Evolutionary conservation across 2,329 filamentous ascomycete genomes (phyloP), one percentile per base, ranked within the genome.

Genomic region (Cladosporium halotolerans): DNA sequence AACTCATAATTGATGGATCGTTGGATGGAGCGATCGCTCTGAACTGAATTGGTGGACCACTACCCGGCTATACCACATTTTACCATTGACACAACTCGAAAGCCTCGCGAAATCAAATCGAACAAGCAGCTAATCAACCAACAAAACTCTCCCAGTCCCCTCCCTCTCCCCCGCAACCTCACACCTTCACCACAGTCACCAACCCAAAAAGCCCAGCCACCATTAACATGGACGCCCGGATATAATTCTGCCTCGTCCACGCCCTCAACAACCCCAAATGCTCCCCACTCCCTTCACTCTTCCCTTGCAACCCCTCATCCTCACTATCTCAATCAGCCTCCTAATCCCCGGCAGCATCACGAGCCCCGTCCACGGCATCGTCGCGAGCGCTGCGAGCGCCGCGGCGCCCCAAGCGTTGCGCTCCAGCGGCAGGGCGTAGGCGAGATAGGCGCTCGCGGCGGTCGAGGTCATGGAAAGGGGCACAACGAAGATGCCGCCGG

Each of bases 301-400:
- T 58, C 34, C 52, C 45, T 52, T 57, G 53, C 42, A 46, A 39
- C 33, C 18, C 23, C 3, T 36, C 43, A 14, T 56, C 52, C 11
- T 32, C 44, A 11, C 40, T 44, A 7, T 44, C 2, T 38, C 53
- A 14, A 57, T 51, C 36, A 59, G 13, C 14, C 57, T 52, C n/a
- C 53, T 28, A 33, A 59, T 59, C 3, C 57, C 57, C 4, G 46
- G 46, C 33, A 56, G 46, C 57, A 59, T 59, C 9, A 56, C 51
- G 13, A 55, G 14, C 16, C 40, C 33, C 8, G 57, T 59, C 53
- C 46, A 53, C 6, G 55, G 49, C 16, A 56, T 14, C 8, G 45
- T 52, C n/a, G 32, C 13, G 3, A 56, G 43, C 3, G 45, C 53
- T 23, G 49, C 31, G 7, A 19, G 51, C 2, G 41, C 53, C 9